These are phyloP conservation scores for Mycena albidolilacea DNA, from an alignment of 768 basidiomycete genomes.

Conservation along the genomic window DNA sequence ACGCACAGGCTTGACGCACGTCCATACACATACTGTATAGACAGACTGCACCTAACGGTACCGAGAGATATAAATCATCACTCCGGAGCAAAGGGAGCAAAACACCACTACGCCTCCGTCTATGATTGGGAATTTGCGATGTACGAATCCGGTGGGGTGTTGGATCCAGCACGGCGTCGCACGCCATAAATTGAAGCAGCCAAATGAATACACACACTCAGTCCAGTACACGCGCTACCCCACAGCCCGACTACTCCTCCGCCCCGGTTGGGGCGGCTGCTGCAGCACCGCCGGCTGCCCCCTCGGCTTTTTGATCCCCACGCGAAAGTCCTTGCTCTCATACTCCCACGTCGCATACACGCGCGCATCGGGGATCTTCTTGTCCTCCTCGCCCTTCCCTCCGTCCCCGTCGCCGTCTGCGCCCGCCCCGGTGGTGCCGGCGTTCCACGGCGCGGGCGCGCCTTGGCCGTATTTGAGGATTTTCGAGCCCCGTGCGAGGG, in stretches of 20 bases:
- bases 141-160: too few species aligned
- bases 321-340: constrained; percentile 64
- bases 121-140: too few species aligned
- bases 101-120: too few species aligned
- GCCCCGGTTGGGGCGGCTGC: background rate
- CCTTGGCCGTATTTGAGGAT: constrained; percentile 64
- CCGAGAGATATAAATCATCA: too few species aligned
- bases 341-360: constrained; percentile 73
- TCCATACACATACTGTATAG: too few species aligned
- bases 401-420: constrained; percentile 45
- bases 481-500: constrained; percentile 68
- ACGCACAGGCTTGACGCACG: too few species aligned
- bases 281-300: background rate
- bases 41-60: too few species aligned
- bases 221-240: background rate
- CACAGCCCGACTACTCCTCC: constrained; percentile 33
- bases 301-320: constrained; percentile 46
- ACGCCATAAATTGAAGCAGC: too few species aligned
- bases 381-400: constrained; percentile 50
- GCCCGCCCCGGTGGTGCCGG: constrained; percentile 49
- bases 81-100: too few species aligned
- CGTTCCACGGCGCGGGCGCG: constrained; percentile 69
- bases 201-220: too few species aligned
- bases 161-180: too few species aligned
- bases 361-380: constrained; percentile 64